Conservation (phyloP, 306 rosid genomes). For the Malus domestica region DNA sequence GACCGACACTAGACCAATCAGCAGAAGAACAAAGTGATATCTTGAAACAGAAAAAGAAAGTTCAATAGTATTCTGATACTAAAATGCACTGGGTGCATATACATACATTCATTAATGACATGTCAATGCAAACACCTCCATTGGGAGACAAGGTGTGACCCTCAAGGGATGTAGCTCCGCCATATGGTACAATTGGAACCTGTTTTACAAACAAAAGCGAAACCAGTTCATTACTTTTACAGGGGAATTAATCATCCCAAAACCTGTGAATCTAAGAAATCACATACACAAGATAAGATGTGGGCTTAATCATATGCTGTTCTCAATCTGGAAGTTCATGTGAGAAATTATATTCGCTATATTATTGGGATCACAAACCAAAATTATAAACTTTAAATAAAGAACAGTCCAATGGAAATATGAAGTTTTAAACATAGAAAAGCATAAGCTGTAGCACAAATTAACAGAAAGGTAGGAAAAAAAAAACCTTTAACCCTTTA, state of each 20-base stretch:
- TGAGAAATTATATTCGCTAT: neutral
- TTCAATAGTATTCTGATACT: neutral
- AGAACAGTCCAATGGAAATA: neutral
- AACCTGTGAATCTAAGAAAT: neutral
- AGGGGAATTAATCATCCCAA: conserved; percentile 13
- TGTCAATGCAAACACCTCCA: conserved; percentile 93
- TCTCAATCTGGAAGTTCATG: neutral
- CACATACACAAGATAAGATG: neutral
- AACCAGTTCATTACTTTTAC: conserved; percentile 6
- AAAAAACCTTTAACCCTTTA: neutral
- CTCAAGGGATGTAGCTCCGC: conserved; percentile 96
- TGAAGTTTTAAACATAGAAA: neutral
- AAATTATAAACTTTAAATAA: neutral
- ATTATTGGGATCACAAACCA: neutral
- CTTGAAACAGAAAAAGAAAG: neutral
- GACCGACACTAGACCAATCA: neutral
- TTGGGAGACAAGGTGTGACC: conserved; percentile 87
- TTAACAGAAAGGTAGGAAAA: conserved; percentile 1
- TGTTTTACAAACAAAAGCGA: conserved; percentile 24
- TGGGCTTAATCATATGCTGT: neutral
- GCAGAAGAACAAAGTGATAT: neutral
- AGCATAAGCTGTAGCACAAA: neutral
- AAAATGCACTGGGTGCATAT: conserved; percentile 23
- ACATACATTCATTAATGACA: conserved; percentile 78
- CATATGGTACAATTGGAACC: conserved; percentile 95